These are phyloP conservation scores for Puccinellia tenuiflora DNA, from an alignment of 176 grass and related monocot genomes.

Conservation along the genomic window DNA sequence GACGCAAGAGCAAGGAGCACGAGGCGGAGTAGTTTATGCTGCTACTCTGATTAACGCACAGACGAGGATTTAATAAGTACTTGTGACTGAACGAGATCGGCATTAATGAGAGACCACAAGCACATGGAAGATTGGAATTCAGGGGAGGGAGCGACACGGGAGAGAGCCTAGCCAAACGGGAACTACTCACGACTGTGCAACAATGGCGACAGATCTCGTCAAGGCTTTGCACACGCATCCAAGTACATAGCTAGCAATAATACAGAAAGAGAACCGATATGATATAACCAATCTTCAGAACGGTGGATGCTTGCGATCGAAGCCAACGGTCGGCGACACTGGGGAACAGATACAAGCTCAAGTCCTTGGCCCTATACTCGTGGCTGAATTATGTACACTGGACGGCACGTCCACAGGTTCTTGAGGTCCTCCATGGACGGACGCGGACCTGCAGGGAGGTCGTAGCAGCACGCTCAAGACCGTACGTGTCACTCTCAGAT, in stretches of 20 bases:
- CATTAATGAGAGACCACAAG: not conserved
- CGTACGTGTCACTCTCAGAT: not conserved
- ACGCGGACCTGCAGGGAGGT: conserved; percentile 3
- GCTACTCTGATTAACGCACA: not conserved
- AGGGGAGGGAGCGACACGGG: not conserved
- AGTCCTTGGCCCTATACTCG: not conserved
- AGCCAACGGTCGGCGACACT: conserved; percentile 6
- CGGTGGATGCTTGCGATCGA: not conserved
- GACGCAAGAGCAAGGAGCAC: conserved; percentile 19
- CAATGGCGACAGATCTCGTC: conserved; percentile 6
- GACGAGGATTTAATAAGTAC: conserved; percentile 3
- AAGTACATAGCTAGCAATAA: not conserved
- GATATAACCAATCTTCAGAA: not conserved
- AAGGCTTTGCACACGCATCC: not conserved
- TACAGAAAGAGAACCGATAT: not conserved
- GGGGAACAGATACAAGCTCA: not conserved
- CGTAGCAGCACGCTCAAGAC: not conserved
- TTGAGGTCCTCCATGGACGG: not conserved
- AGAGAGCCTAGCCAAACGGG: conserved; percentile 7
- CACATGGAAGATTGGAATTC: not conserved
- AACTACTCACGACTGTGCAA: not conserved
- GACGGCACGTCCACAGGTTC: not conserved
- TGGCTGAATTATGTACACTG: conserved; percentile 34
- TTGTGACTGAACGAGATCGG: not conserved
- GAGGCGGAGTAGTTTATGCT: not conserved